Evolutionary conservation across 75 land plant genomes (phyloP).

Genomic region (Cryptomeria japonica): DNA sequence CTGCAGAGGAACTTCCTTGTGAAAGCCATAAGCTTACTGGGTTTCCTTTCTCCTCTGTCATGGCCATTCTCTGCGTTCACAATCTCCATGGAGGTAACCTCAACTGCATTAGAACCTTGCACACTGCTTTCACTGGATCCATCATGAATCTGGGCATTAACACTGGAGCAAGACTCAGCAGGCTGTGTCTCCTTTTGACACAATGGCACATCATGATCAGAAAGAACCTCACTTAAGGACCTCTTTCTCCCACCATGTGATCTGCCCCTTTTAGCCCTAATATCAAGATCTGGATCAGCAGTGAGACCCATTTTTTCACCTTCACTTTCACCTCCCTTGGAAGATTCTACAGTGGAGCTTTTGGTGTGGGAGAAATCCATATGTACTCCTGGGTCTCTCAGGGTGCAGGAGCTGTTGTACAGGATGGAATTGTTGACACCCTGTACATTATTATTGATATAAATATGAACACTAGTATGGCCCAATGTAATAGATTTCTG

Average conservation of each 20-base stretch:
- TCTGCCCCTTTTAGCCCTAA: neutral
- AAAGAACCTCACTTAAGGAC: neutral
- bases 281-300: neutral
- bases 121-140: neutral
- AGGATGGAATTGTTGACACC: constrained; percentile 55
- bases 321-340: neutral
- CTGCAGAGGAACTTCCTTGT: neutral
- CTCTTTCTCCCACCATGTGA: neutral
- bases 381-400: constrained; percentile 50
- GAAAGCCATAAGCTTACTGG: neutral
- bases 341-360: neutral
- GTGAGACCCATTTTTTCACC: neutral
- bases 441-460: constrained; percentile 54
- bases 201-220: neutral
- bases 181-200: neutral
- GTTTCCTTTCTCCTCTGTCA: neutral
- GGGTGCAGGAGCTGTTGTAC: constrained; percentile 33
- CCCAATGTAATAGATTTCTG: neutral
- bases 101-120: neutral
- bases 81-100: neutral
- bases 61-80: too few relatives aligned
- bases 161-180: neutral
- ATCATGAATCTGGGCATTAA: neutral
- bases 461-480: constrained; percentile 30
- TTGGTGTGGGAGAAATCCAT: constrained; percentile 8